Base-by-base conservation (phyloP, 345 rosid genomes). In the Gossypium thurberi region DNA sequence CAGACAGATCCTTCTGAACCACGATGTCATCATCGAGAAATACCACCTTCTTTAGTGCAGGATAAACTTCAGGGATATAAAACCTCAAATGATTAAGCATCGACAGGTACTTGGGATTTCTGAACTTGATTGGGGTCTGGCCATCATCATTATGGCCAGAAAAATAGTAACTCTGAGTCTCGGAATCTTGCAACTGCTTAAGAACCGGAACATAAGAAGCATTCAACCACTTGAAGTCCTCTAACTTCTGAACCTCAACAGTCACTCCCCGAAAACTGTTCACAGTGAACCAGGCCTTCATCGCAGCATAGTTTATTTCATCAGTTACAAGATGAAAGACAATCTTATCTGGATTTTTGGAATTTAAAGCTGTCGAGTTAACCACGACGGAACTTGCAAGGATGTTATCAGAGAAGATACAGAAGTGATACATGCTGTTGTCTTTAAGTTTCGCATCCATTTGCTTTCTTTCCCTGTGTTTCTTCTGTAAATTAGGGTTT, bases 131-230 rank as follows among this genome's bases (percentile, higher is more conserved):
- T 53, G 98, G 98, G 25, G 98, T 93, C 79, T 79, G 81, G 0
- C 88, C 85, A 53, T 80, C 85, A 51, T 84, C 95, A 37, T 61
- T 87, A 72, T 84, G 86, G 48, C 98, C 97, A 2, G 98, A 93
- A 82, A 93, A 93, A 75, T 93, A 93, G 77, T 93, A 93, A 83
- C 84, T 91, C 78, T 93, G 90, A 8, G 98, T 93, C 51, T 89
- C 95, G 1, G 97, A 88, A 80, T 93, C 98, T 77, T 93, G 98
- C 8, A 93, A 90, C 85, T 93, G 98, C 88, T 91, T 93, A 28
- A 93, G 89, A 78, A 93, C 98, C 0, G 98, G 98, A 68, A 91
- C 98, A 78, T 91, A 93, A 66, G 95, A 89, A 72, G 93, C 98
- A 83, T 93, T 93, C 65, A 93, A 74, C 98, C 98, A 93, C 77